These are phyloP conservation scores for Penstemon barbatus DNA, from an alignment of 257 asterid species.

Conservation along the genomic window DNA sequence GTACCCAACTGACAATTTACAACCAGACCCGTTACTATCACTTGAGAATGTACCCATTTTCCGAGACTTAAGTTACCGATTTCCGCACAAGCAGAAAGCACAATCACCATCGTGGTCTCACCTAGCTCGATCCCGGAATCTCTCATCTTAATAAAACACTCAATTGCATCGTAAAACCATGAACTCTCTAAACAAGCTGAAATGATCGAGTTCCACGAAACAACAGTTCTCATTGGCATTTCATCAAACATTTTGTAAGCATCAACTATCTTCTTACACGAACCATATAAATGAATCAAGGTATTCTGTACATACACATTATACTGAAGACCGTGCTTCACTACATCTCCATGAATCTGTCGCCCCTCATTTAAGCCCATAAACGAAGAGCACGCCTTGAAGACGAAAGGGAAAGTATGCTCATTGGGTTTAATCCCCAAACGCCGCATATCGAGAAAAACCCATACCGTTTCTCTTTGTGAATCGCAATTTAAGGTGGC, in stretches of 20 bases:
- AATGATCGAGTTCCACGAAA: conserved; percentile 80
- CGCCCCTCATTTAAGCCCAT: conserved; percentile 53
- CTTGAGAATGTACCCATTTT: conserved; percentile 70
- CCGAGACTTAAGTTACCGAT: conserved; percentile 65
- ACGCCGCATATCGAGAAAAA: conserved; percentile 56
- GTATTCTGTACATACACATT: conserved; percentile 72
- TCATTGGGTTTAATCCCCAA: conserved; percentile 51
- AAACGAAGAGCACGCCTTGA: conserved; percentile 62
- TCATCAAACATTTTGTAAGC: conserved; percentile 58
- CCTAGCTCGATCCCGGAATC: conserved; percentile 42
- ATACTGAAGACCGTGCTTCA: conserved; percentile 54
- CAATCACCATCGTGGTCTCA: conserved; percentile 72
- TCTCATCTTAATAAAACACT: conserved; percentile 52
- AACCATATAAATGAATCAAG: conserved; percentile 53
- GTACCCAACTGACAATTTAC: conserved; percentile 66
- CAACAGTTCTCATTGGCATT: conserved; percentile 58
- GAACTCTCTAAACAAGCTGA: conserved; percentile 48
- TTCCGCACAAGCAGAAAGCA: conserved; percentile 65
- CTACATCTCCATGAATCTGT: conserved; percentile 61
- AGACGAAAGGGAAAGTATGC: conserved; percentile 63
- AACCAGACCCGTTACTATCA: conserved; percentile 49
- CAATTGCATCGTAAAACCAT: conserved; percentile 48
- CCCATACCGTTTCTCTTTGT: conserved; percentile 42
- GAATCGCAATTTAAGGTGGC: conserved; percentile 36
- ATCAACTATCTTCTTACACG: conserved; percentile 51